Percentiles rank a stretch among this genome's conserved stretches.
Conservation (phyloP, 2,329 filamentous ascomycete species). For the Scleromitrula shiraiana region DNA sequence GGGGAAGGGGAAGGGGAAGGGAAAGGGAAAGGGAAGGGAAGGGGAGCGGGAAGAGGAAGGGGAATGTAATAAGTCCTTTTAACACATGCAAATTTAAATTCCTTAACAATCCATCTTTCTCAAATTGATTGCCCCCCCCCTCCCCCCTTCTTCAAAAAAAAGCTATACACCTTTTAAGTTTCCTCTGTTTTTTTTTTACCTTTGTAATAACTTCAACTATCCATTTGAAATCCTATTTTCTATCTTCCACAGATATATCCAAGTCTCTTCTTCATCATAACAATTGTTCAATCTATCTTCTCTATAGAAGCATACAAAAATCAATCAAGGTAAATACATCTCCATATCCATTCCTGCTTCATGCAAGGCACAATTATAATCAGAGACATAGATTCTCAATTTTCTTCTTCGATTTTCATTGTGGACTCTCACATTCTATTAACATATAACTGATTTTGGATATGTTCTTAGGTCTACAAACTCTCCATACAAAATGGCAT, state of each 20-base stretch:
- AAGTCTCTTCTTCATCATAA: too few relatives aligned
- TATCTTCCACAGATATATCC: too few relatives aligned
- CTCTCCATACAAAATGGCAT: conserved; percentile 18
- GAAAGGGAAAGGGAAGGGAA: background rate
- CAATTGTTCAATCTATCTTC: too few relatives aligned
- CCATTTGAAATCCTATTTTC: too few relatives aligned
- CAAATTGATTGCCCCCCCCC: too few relatives aligned
- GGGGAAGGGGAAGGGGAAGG: background rate
- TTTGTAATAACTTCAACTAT: too few relatives aligned
- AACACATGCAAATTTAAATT: background rate
- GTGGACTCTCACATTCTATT: too few relatives aligned
- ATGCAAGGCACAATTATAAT: conserved; percentile 14
- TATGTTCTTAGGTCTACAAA: background rate
- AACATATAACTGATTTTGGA: background rate
- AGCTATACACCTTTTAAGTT: background rate
- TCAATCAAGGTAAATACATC: too few relatives aligned
- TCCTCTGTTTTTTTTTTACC: too few relatives aligned
- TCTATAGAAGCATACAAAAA: too few relatives aligned
- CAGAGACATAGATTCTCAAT: background rate
- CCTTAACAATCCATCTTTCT: background rate
- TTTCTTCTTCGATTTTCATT: background rate
- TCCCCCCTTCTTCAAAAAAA: too few relatives aligned
- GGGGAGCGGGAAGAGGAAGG: background rate
- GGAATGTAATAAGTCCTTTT: background rate
- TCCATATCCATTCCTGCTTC: background rate